Evolutionary conservation across 805 yeast species (phyloP), one percentile per base, ranked within the genome.

Genomic region (Lipomyces kockii): DNA sequence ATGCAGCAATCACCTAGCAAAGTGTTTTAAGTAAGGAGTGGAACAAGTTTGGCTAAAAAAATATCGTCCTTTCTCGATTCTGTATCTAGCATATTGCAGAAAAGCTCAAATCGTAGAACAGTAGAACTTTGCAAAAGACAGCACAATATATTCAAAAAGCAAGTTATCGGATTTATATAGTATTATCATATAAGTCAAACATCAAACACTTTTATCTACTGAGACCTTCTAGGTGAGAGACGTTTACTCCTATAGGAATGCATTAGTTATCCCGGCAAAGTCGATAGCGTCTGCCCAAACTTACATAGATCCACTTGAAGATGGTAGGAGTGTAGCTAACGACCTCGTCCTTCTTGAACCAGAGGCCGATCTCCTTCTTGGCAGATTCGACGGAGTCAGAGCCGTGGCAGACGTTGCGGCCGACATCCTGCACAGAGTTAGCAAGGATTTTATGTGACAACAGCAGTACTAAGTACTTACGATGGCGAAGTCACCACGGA

Each of bases 401-500:
- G 83, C 99, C 99, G 87, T 95, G 99, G 82, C 90, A 86, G 79
- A 95, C 97, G 88, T 95, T 95, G 89, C 99, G 92, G 81, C 99
- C 99, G 87, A 91, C 92, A 84, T 95, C 99, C 68, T 65, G 34
- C 17, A 4, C 6, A 7, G 8, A n/a, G 35, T 27, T 57, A 58
- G 55, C 11, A 35, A 20, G n/a, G 29, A 12, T 2, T 9, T 51
- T 5, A 17, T 11, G 22, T 27, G 29, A 35, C 20, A 11, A 14
- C 51, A 46, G 27, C 39, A 27, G 34, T 22, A 56, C 25, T 11
- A 34, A 12, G 27, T n/a, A 22, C 68, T 1, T 65, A 65, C 69
- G 78, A 95, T 84, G 81, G 98, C 99, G 77, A 83, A 95, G 85
- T 95, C 99, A 82, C 97, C 98, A 87, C 99, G 92, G 87, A 95